Base-by-base conservation (phyloP, 441 rosid species). In the Gossypium schwendimanii region DNA sequence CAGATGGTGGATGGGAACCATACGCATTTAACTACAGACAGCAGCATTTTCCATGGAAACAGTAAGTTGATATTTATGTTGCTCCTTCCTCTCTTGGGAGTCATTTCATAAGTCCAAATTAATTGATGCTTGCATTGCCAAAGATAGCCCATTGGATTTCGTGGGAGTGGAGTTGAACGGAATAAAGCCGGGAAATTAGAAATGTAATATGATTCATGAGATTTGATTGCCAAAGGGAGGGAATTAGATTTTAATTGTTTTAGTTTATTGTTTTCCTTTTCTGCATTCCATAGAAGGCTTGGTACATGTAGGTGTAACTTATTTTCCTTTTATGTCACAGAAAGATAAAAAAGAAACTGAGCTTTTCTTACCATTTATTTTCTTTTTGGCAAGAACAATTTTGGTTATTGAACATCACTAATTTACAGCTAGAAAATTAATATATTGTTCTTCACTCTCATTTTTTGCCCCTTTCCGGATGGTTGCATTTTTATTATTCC, bases 11-110 rank as follows among this genome's bases (percentile, higher is more conserved):
- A 24, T 85, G 97, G 97, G 98, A 93, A 28, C 70, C 73, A 2
- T 83, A 69, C 82, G 75, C 84, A 0, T 66, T 83, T 52, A 81
- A 75, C 47, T 79, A 76, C 74, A 83, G 84, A 76, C 85, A 84
- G 75, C 86, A 77, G 71, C 93, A 81, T 28, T 88, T 88, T 78
- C 94, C 94, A 52, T 87, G 99, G 97, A 93, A 89, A 73, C 87
- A 82, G 75, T 33, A 60, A 70, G 71, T 17, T 69, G 58, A 53
- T 63, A 69, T 58, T 77, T 68, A 76, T 2, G 47, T 63, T 73
- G 72, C 53, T 74, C 24, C 54, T 63, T 54, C 61, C 28, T 45
- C 65, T 18, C 55, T 53, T 20, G 63, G 61, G 61, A 65, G 71
- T 59, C 55, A 28, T 53, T 72, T 75, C 69, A 41, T 23, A 72